A percentile compares a stretch with the other conserved stretches of the same genome.
These are phyloP conservation scores for Maudiozyma turicensis DNA, from an alignment of 805 yeast genomes.

Conservation along the genomic window DNA sequence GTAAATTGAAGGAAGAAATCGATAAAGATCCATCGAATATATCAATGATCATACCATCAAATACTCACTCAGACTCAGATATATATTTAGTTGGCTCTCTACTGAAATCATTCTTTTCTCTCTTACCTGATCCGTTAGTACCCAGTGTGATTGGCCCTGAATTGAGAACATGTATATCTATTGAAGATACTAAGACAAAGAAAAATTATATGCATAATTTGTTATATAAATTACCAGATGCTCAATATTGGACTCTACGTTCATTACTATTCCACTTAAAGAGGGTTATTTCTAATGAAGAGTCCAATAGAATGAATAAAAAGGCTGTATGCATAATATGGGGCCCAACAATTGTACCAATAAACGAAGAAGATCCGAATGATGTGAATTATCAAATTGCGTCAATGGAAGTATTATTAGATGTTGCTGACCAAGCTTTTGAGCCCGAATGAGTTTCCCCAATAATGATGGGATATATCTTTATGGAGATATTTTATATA, in stretches of 20 bases:
- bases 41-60: constrained; percentile 44
- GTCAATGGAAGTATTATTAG: constrained; percentile 75
- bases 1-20: constrained; percentile 60
- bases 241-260: constrained; percentile 85
- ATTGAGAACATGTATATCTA: constrained; percentile 49
- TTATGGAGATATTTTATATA: too few relatives aligned
- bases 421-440: constrained; percentile 74
- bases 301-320: constrained; percentile 68
- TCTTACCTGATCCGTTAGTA: constrained; percentile 55
- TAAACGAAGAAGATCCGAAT: constrained; percentile 55
- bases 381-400: constrained; percentile 69
- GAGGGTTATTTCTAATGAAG: constrained; percentile 54
- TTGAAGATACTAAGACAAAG: constrained; percentile 49
- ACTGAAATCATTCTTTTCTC: constrained; percentile 71
- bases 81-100: constrained; percentile 82
- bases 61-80: constrained; percentile 62
- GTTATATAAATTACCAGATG: constrained; percentile 86
- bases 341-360: constrained; percentile 82
- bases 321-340: constrained; percentile 81
- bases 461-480: too few relatives aligned
- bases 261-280: constrained; percentile 78
- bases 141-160: constrained; percentile 23
- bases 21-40: constrained; percentile 66
- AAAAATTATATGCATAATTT: constrained; percentile 75
- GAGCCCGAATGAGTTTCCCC: constrained; percentile 38